Percentiles rank a stretch among this genome's conserved stretches.
These are phyloP conservation scores for Skeletonema menzelii DNA, from an alignment of 108 stramenopile genomes.

Conservation along the genomic window DNA sequence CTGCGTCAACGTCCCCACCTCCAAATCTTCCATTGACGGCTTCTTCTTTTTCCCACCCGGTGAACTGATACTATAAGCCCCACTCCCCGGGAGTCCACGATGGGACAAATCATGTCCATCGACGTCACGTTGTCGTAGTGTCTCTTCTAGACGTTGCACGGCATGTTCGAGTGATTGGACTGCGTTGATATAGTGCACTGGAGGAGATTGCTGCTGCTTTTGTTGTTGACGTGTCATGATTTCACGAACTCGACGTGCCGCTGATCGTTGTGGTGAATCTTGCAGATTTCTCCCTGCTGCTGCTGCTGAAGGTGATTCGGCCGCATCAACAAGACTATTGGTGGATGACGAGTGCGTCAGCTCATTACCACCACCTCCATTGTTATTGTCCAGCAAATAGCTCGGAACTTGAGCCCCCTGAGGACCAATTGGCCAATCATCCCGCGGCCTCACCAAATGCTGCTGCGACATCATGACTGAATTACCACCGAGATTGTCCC, in stretches of 20 bases:
- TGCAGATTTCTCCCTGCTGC: background rate
- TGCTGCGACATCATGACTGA: background rate
- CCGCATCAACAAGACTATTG: background rate
- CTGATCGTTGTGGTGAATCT: conserved; percentile 1
- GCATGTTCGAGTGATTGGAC: conserved; percentile 7
- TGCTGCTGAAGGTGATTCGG: background rate
- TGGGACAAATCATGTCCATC: background rate
- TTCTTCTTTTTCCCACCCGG: background rate
- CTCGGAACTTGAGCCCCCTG: conserved; percentile 34
- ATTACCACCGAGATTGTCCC: background rate
- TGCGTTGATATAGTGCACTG: conserved; percentile 2
- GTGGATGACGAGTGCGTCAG: background rate
- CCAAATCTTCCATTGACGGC: conserved; percentile 27
- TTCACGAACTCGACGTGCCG: conserved; percentile 3
- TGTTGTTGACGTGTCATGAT: background rate
- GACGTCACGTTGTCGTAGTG: background rate
- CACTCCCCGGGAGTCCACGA: background rate
- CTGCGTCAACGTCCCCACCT: conserved; percentile 10
- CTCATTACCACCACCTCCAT: background rate
- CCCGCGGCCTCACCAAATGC: background rate
- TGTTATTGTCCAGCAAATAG: background rate
- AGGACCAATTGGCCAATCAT: conserved; percentile 32
- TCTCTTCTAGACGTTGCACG: conserved; percentile 15
- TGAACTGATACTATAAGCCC: no score
- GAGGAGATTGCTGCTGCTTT: background rate